Conservation (phyloP, 768 basidiomycete species). For the Xerocomus brunneocitrinus region DNA sequence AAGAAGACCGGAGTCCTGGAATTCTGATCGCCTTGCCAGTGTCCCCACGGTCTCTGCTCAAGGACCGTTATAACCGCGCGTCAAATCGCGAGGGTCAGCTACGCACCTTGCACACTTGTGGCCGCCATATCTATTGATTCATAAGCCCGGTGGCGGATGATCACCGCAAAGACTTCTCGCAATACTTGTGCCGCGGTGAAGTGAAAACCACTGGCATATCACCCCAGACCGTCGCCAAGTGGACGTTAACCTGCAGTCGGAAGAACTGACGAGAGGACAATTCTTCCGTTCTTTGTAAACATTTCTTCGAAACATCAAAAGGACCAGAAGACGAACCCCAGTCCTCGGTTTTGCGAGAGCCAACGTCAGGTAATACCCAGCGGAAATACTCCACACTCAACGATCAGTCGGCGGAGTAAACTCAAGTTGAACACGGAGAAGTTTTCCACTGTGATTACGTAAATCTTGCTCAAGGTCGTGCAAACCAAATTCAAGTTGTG, state of each 20-base stretch:
- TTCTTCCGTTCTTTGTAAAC: conserved; percentile 22
- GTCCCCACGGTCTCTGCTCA: background rate
- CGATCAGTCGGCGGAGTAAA: too few relatives aligned
- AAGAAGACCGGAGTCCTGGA: conserved; percentile 13
- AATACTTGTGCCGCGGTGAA: conserved; percentile 1
- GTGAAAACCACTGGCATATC: background rate
- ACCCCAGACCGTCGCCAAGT: conserved; percentile 2
- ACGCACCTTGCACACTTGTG: conserved; percentile 4
- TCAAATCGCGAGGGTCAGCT: background rate
- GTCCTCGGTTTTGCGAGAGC: conserved; percentile 16
- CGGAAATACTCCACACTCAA: too few relatives aligned
- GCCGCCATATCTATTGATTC: background rate
- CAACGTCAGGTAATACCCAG: conserved; percentile 5
- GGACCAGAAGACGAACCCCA: conserved; percentile 6
- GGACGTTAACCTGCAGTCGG: background rate
- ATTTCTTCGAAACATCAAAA: conserved; percentile 14
- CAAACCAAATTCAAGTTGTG: too few relatives aligned
- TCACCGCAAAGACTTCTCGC: background rate
- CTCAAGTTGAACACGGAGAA: too few relatives aligned
- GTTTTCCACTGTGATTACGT: too few relatives aligned
- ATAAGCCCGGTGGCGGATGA: conserved; percentile 20
- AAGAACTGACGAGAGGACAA: conserved; percentile 3
- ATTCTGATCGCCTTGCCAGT: conserved; percentile 13
- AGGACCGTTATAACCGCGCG: background rate
- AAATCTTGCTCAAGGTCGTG: too few relatives aligned